Percentiles rank a stretch among this genome's conserved stretches.
phyloP scores from a whole-genome alignment of 495 filamentous ascomycete species.

The Xylaria bambusicola region DNA sequence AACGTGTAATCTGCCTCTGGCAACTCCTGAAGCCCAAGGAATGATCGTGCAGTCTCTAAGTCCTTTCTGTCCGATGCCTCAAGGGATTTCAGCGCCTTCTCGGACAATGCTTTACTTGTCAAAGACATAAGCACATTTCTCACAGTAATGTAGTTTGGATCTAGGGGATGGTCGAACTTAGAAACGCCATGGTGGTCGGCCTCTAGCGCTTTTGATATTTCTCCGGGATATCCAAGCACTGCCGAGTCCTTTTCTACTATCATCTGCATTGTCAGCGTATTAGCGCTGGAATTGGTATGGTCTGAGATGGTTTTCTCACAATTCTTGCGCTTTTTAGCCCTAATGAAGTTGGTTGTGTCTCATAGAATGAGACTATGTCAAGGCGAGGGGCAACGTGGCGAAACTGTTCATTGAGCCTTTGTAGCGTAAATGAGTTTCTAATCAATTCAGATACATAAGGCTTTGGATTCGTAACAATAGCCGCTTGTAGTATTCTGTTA shows the following conservation, averaged over 20 bases:
- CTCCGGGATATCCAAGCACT: conserved; percentile 46
- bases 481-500: conserved; percentile 33
- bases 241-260: conserved; percentile 50
- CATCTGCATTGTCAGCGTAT: conserved; percentile 18
- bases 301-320: too few species aligned
- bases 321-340: neutral
- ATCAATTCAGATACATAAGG: conserved; percentile 47
- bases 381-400: conserved; percentile 41
- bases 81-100: too few species aligned
- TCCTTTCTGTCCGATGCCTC: too few species aligned
- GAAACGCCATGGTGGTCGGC: conserved; percentile 53
- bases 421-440: conserved; percentile 33
- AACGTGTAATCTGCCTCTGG: conserved; percentile 38
- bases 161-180: conserved; percentile 43
- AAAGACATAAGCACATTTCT: conserved; percentile 39
- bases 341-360: conserved; percentile 42
- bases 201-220: conserved; percentile 41
- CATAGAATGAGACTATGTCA: conserved; percentile 51
- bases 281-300: too few species aligned
- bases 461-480: conserved; percentile 30
- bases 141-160: conserved; percentile 46
- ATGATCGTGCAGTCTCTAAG: too few species aligned
- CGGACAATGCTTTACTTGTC: conserved; percentile 6
- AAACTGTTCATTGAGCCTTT: conserved; percentile 55
- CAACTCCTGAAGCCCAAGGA: conserved; percentile 24